Percentiles rank a stretch among this genome's conserved stretches.
Conservation (phyloP, 2,329 filamentous ascomycete genomes). For the Myrmaecium sp. region DNA sequence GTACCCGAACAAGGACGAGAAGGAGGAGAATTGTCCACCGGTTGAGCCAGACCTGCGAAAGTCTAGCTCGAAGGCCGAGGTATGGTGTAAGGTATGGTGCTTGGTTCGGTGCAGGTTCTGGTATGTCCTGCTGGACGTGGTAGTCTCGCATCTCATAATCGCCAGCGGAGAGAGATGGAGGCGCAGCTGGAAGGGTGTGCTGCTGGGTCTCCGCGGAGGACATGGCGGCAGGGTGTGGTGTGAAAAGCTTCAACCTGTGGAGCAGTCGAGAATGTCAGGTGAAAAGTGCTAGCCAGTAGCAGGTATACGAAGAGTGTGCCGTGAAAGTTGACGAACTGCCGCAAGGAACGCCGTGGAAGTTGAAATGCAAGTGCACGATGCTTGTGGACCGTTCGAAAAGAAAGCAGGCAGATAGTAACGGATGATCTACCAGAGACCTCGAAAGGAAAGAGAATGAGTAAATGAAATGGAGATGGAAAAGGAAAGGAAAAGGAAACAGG, state of each 20-base stretch:
- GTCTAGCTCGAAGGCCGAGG: constrained; percentile 69
- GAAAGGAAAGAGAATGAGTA: constrained; percentile 8
- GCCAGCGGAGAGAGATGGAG: constrained; percentile 43
- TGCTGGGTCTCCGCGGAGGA: constrained; percentile 35
- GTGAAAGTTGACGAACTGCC: not conserved
- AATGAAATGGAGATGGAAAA: constrained; percentile 6
- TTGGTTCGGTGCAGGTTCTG: constrained; percentile 42
- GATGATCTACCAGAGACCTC: constrained; percentile 18
- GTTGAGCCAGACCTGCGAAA: constrained; percentile 97
- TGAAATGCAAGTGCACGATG: constrained; percentile 2
- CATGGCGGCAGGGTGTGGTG: constrained; percentile 19
- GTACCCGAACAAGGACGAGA: constrained; percentile 64
- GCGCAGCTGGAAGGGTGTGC: constrained; percentile 36
- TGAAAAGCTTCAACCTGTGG: constrained; percentile 12
- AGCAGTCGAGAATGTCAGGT: constrained; percentile 16
- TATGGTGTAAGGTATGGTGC: constrained; percentile 70
- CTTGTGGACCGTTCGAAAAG: too few relatives aligned
- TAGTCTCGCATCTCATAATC: constrained; percentile 45
- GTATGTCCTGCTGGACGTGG: constrained; percentile 37
- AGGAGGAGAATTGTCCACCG: constrained; percentile 85
- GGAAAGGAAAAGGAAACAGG: constrained; percentile 2
- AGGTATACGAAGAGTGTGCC: constrained; percentile 2
- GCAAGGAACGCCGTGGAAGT: constrained; percentile 3
- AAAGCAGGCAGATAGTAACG: too few relatives aligned
- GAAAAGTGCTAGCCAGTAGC: constrained; percentile 6